Evolutionary conservation across 1,284 basidiomycete genomes (phyloP).

Genomic region (Cryptococcus maquisensis): DNA sequence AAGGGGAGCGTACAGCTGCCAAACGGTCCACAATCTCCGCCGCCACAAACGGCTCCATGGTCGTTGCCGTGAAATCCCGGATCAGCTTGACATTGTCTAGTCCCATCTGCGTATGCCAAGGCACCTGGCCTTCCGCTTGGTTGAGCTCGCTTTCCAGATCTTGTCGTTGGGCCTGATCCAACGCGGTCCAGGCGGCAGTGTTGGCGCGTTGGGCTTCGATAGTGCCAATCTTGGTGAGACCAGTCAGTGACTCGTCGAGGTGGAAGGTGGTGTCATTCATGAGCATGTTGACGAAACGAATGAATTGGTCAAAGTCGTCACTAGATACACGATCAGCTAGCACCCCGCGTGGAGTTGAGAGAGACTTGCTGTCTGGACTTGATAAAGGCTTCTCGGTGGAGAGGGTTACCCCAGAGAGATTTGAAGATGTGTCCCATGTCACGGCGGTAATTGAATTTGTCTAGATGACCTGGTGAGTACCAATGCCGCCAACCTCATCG

Average conservation of each 20-base stretch:
- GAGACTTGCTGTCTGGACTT: constrained; percentile 64
- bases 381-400: constrained; percentile 77
- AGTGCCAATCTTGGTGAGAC: constrained; percentile 79
- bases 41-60: constrained; percentile 88
- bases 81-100: constrained; percentile 83
- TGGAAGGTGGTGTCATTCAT: constrained; percentile 99
- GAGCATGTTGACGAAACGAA: constrained; percentile 94
- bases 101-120: constrained; percentile 79
- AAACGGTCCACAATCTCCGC: constrained; percentile 93
- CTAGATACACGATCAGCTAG: constrained; percentile 48
- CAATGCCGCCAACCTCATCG: neutral
- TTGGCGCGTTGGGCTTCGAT: constrained; percentile 83
- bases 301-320: constrained; percentile 81
- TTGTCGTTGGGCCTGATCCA: constrained; percentile 67
- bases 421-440: constrained; percentile 82
- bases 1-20: constrained; percentile 69
- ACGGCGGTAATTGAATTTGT: constrained; percentile 50
- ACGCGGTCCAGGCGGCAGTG: constrained; percentile 61
- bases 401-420: constrained; percentile 81
- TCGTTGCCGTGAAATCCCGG: constrained; percentile 87
- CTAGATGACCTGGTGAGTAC: constrained; percentile 6
- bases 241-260: constrained; percentile 90
- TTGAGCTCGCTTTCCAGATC: constrained; percentile 79
- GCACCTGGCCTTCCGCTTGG: constrained; percentile 74
- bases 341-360: neutral